Base-by-base conservation (phyloP, 176 grass and related monocot species). In the Ananas comosus region DNA sequence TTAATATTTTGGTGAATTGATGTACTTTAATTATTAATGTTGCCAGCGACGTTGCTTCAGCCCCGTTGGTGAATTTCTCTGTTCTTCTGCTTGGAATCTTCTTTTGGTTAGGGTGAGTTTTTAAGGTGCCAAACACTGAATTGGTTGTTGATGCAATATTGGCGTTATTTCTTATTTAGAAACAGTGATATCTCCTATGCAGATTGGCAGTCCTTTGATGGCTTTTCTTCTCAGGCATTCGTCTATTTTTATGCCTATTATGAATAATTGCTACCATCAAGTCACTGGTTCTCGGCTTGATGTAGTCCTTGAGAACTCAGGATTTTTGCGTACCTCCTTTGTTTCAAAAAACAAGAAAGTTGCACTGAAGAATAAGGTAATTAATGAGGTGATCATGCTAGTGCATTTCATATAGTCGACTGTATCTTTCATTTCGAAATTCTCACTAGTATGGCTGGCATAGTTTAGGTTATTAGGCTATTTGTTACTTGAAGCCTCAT, bases 241-340 rank as follows among this genome's bases (percentile, higher is more conserved):
- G 48, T 72, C 70, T 48, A 72, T 72, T 72, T 72, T 72, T 61
- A 4, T 72, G 19, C 70, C 53, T 12, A 47, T 72, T 72, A 27
- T 9, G 48, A 72, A 48, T 24, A 72, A 58, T 47, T 42, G 53
- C 47, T 58, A 72, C 53, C 25, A 72, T 72, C 70, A 72, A 16
- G 14, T 72, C 4, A 48, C 70, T 21, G 70, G 70, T 16, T 25
- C 53, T 58, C 70, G 50, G 21, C 11, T 72, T 10, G 12, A 72
- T 59, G 48, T 1, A 48, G 10, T 71, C n/a, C 52, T 48, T 58
- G 8, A 48, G 27, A 18, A 27, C 16, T 58, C 52, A 48, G 28
- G 58, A 17, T 59, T 19, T 4, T 72, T 72, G 3, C 2, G 2
- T 42, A 48, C 52, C 28, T 11, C 70, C 12, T 59, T 24, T 11